Conservation (phyloP, 768 basidiomycete genomes). For the Lactarius pseudohatsudake region DNA sequence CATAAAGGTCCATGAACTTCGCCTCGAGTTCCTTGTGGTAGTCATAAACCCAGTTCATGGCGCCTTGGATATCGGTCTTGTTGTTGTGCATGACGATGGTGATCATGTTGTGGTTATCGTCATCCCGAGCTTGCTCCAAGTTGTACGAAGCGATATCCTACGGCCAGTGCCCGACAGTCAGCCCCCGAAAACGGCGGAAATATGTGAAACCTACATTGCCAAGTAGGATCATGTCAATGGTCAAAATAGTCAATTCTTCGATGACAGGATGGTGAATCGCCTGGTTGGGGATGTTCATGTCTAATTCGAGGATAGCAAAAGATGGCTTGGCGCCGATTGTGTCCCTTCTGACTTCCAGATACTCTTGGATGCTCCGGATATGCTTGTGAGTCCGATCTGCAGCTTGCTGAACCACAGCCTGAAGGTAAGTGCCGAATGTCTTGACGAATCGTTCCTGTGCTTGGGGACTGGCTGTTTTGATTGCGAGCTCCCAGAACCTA, state of each 20-base stretch:
- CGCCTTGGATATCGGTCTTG: constrained; percentile 37
- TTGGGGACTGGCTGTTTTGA: constrained; percentile 25
- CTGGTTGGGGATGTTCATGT: constrained; percentile 25
- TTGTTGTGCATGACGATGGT: constrained; percentile 45
- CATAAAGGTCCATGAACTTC: constrained; percentile 35
- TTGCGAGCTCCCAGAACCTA: constrained; percentile 31
- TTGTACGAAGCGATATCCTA: constrained; percentile 39
- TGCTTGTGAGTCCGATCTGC: constrained; percentile 26
- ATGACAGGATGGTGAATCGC: constrained; percentile 23
- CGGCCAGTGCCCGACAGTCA: not conserved
- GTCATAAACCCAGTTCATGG: constrained; percentile 38
- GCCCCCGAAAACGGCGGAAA: not conserved
- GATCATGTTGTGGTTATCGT: constrained; percentile 44
- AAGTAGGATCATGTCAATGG: constrained; percentile 29
- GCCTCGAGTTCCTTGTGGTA: constrained; percentile 36
- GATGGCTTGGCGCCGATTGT: constrained; percentile 29
- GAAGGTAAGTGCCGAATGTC: constrained; percentile 26
- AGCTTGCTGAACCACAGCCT: constrained; percentile 26
- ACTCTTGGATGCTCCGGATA: constrained; percentile 24
- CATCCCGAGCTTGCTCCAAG: constrained; percentile 38
- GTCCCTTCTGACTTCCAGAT: constrained; percentile 27
- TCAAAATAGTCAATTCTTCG: constrained; percentile 20
- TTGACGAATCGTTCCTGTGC: constrained; percentile 29
- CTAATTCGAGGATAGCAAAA: constrained; percentile 26
- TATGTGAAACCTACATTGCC: constrained; percentile 18